Evolutionary conservation across 202 grass and related monocot species (phyloP), one percentile per base, ranked within the genome.

Genomic region (Zizania palustris): DNA sequence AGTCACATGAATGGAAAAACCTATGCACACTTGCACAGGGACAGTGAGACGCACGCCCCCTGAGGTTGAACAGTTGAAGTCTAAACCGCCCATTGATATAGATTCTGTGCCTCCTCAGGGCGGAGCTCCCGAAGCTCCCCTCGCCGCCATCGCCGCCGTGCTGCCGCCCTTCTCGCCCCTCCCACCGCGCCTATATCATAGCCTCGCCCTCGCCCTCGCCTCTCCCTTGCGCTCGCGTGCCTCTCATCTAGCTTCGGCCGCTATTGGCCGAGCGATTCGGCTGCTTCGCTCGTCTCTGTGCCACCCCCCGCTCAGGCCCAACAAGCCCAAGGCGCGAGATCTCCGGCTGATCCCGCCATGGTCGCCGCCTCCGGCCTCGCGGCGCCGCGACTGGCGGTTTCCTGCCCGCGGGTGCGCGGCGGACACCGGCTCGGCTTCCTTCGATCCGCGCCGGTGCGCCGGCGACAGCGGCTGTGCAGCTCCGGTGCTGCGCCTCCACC

Each of bases 81-180:
- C 11, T 0, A 2, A 12, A 3, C 44, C 45, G 51, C 16, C 51
- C 51, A 6, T 55, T 20, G 51, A 55, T 55, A 28, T 28, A 28
- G 28, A 28, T 28, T 28, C 2, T 55, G 51, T 55, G 51, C 19
- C 63, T 4, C 67, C 69, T 60, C 48, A 22, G 75, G 86, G 81
- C 86, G 86, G 86, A 88, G 70, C 65, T 76, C 71, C 75, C 83
- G 87, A 89, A 78, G 63, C 87, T 79, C 74, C 21, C 18, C 28
- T 67, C 28, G 6, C n/a, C 82, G 78, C 83, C 83, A 46, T 62
- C 64, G 77, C 67, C n/a, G n/a, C n/a, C n/a, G n/a, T n/a, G n/a
- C n/a, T n/a, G n/a, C n/a, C n/a, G n/a, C n/a, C n/a, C n/a, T n/a
- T n/a, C n/a, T 56, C 45, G 46, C 28, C 51, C 65, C 0, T 7